These are phyloP conservation scores for Lentinula aciculospora DNA, from an alignment of 768 basidiomycete species.

Conservation along the genomic window DNA sequence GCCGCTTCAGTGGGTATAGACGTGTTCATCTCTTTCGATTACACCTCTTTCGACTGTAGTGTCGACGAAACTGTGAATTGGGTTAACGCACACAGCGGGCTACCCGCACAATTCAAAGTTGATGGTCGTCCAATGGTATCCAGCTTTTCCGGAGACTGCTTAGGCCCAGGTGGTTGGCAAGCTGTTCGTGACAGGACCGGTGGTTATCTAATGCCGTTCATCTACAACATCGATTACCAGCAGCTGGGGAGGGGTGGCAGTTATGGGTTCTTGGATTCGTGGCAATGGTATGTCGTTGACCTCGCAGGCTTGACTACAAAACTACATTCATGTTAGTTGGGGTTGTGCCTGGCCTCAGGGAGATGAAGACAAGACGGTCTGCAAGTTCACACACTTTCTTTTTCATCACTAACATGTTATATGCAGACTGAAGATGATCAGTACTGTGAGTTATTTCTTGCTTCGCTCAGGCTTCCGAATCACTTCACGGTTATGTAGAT, in stretches of 20 bases:
- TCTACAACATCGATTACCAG: slow-evolving; percentile 47
- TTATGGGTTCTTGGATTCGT: slow-evolving; percentile 37
- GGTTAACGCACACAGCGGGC: not conserved
- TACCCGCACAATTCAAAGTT: not conserved
- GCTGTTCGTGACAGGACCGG: slow-evolving; percentile 38
- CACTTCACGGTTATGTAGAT: slow-evolving; percentile 21
- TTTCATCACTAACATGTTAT: not conserved
- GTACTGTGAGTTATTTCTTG: slow-evolving; percentile 32
- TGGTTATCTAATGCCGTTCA: slow-evolving; percentile 45
- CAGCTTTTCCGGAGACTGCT: not conserved
- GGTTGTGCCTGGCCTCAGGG: slow-evolving; percentile 60
- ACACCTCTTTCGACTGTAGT: slow-evolving; percentile 44
- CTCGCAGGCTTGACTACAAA: not conserved
- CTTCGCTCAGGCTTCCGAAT: not conserved
- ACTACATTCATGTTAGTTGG: slow-evolving; percentile 30
- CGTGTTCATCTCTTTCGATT: slow-evolving; percentile 54
- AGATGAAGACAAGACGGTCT: slow-evolving; percentile 29
- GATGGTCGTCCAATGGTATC: slow-evolving; percentile 3
- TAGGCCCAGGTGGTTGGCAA: slow-evolving; percentile 5
- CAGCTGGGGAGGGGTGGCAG: slow-evolving; percentile 29
- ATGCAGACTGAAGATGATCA: slow-evolving; percentile 37
- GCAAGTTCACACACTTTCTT: slow-evolving; percentile 8
- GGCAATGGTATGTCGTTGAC: slow-evolving; percentile 35
- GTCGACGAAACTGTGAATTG: slow-evolving; percentile 16
- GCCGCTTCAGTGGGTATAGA: slow-evolving; percentile 36